phyloP scores from a whole-genome alignment of 805 yeast genomes.

The Lachancea quebecensis region DNA sequence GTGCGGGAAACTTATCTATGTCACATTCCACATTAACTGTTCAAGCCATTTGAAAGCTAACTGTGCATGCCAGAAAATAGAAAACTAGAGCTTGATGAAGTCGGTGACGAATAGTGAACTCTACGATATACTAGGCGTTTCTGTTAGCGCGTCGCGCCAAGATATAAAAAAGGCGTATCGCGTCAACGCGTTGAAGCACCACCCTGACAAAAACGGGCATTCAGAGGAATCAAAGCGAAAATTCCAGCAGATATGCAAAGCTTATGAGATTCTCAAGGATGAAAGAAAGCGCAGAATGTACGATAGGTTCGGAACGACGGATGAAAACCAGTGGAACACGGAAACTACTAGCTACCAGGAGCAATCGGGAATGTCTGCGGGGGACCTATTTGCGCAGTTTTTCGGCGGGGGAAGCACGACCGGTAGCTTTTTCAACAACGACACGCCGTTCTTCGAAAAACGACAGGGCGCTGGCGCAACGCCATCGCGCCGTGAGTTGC shows the following conservation, averaged over 20 bases:
- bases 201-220: conserved; percentile 58
- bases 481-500: not conserved
- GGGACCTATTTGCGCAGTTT: conserved; percentile 27
- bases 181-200: conserved; percentile 45
- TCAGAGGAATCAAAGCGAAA: conserved; percentile 42
- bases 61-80: not conserved
- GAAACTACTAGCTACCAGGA: conserved; percentile 5
- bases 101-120: conserved; percentile 11
- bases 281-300: conserved; percentile 39
- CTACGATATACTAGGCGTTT: conserved; percentile 55
- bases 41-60: not conserved
- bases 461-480: not conserved
- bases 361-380: conserved; percentile 18
- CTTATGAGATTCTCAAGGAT: conserved; percentile 58
- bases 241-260: conserved; percentile 58
- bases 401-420: conserved; percentile 17
- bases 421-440: conserved; percentile 2
- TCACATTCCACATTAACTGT: not conserved
- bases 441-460: conserved; percentile 1
- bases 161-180: conserved; percentile 54
- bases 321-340: conserved; percentile 14
- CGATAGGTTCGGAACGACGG: conserved; percentile 42
- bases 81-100: not conserved
- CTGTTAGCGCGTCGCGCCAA: conserved; percentile 38
- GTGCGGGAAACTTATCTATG: too few relatives aligned